Evolutionary conservation across 257 asterid genomes (phyloP).

Genomic region (Gentiana dahurica): DNA sequence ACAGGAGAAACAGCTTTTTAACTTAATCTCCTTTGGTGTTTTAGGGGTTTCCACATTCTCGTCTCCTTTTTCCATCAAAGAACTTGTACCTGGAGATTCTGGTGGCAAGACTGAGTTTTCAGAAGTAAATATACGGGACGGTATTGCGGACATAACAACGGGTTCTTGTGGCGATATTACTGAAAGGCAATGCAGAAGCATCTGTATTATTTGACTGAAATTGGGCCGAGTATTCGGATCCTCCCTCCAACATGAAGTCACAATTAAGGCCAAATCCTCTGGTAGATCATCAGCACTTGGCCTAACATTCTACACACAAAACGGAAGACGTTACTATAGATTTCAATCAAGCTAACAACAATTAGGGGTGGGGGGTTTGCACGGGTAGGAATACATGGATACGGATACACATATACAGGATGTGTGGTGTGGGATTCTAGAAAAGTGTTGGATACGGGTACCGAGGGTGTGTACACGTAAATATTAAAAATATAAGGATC

Average conservation of each 20-base stretch:
- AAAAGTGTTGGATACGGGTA: too few species aligned
- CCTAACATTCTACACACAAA: conserved; percentile 58
- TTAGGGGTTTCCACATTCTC: conserved; percentile 38
- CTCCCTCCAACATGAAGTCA: conserved; percentile 91
- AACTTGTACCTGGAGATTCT: conserved; percentile 89
- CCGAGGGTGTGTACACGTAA: too few species aligned
- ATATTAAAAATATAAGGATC: too few species aligned
- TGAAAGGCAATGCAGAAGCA: conserved; percentile 78
- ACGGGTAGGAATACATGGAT: too few species aligned
- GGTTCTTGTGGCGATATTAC: conserved; percentile 62
- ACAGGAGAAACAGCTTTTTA: conserved; percentile 60
- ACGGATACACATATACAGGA: too few species aligned
- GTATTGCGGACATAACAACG: conserved; percentile 12
- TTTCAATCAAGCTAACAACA: too few species aligned
- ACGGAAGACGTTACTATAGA: too few species aligned
- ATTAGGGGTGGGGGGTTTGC: too few species aligned
- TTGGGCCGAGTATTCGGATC: conserved; percentile 79
- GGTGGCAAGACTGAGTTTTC: conserved; percentile 64
- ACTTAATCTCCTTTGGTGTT: conserved; percentile 34
- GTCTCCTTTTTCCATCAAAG: conserved; percentile 65
- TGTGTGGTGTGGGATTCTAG: too few species aligned
- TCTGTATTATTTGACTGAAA: conserved; percentile 81
- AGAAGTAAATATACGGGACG: conserved; percentile 47
- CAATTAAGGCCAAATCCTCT: conserved; percentile 57
- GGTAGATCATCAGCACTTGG: conserved; percentile 86